A percentile compares a stretch with the other conserved stretches of the same genome.
Evolutionary conservation across 2,329 filamentous ascomycete species (phyloP).

Genomic region (Chaetomium strumarium): DNA sequence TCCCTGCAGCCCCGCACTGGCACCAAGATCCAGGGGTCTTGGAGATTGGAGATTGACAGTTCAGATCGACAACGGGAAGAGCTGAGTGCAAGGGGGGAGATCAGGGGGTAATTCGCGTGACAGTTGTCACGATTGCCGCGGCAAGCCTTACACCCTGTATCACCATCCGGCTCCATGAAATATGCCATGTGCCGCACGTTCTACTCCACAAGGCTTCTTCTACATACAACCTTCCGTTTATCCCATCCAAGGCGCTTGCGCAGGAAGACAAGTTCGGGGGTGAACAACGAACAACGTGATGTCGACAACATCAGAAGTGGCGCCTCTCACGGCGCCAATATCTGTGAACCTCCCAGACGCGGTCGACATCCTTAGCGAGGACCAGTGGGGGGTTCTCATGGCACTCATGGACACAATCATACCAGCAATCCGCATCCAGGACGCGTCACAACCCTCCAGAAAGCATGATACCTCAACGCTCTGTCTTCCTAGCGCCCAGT

Average conservation of each 20-base stretch:
- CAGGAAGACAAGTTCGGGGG: neutral
- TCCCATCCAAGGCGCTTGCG: no score
- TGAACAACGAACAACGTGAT: neutral
- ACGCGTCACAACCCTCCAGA: slow-evolving; percentile 3
- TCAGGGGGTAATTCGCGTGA: no score
- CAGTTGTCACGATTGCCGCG: no score
- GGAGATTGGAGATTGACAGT: no score
- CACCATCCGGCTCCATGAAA: no score
- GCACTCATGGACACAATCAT: slow-evolving; percentile 24
- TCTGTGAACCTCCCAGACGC: slow-evolving; percentile 10
- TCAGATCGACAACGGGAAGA: neutral
- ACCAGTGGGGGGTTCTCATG: slow-evolving; percentile 24
- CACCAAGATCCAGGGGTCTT: neutral
- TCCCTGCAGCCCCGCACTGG: neutral
- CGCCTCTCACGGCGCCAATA: slow-evolving; percentile 11
- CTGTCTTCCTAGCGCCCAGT: slow-evolving; percentile 19
- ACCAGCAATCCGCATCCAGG: slow-evolving; percentile 19
- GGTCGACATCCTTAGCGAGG: slow-evolving; percentile 11
- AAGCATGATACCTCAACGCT: slow-evolving; percentile 3
- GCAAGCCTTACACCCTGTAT: no score
- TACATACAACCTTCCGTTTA: no score
- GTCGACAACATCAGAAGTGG: slow-evolving; percentile 5
- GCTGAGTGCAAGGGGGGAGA: neutral
- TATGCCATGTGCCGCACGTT: no score
- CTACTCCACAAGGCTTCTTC: no score